Percentiles rank a stretch among this genome's conserved stretches.
These are phyloP conservation scores for Favolaschia claudopus DNA, from an alignment of 768 basidiomycete genomes.

Conservation along the genomic window DNA sequence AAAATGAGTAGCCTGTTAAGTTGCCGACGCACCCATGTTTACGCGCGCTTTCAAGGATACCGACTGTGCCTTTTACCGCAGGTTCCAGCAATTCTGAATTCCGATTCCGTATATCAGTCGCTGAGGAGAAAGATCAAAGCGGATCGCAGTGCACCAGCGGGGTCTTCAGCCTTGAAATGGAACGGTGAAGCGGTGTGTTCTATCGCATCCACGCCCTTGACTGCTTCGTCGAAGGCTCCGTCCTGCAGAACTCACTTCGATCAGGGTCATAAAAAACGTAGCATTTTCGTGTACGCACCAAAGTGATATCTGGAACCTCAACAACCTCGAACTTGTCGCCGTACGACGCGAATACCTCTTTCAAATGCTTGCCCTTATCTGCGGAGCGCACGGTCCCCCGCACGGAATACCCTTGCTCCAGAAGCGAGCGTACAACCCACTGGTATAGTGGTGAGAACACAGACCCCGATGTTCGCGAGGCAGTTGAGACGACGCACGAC, in stretches of 20 bases:
- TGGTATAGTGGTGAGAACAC: neutral
- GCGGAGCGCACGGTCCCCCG: slow-evolving; percentile 71
- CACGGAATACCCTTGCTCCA: slow-evolving; percentile 67
- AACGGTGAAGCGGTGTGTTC: slow-evolving; percentile 75
- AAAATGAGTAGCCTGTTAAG: neutral
- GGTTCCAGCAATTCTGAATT: slow-evolving; percentile 35
- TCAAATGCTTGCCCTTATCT: slow-evolving; percentile 64
- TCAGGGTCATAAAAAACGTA: too few relatives aligned
- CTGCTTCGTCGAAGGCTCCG: slow-evolving; percentile 81
- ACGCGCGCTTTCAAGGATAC: slow-evolving; percentile 43
- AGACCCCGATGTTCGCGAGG: neutral
- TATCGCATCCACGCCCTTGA: slow-evolving; percentile 78
- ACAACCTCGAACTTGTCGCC: slow-evolving; percentile 68
- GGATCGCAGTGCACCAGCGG: slow-evolving; percentile 37
- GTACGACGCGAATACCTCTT: slow-evolving; percentile 58
- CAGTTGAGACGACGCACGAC: slow-evolving; percentile 17
- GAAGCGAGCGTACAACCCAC: slow-evolving; percentile 61
- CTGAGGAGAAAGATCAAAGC: neutral
- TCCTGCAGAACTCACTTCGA: slow-evolving; percentile 42
- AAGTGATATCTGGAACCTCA: slow-evolving; percentile 73
- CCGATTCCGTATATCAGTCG: neutral
- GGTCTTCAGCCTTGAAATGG: slow-evolving; percentile 53
- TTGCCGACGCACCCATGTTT: slow-evolving; percentile 45
- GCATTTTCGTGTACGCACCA: too few relatives aligned
- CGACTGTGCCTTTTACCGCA: slow-evolving; percentile 49